A percentile compares a stretch with the other conserved stretches of the same genome.
phyloP scores from a whole-genome alignment of 129 eudicot species.

The Ambrosia trifida region DNA sequence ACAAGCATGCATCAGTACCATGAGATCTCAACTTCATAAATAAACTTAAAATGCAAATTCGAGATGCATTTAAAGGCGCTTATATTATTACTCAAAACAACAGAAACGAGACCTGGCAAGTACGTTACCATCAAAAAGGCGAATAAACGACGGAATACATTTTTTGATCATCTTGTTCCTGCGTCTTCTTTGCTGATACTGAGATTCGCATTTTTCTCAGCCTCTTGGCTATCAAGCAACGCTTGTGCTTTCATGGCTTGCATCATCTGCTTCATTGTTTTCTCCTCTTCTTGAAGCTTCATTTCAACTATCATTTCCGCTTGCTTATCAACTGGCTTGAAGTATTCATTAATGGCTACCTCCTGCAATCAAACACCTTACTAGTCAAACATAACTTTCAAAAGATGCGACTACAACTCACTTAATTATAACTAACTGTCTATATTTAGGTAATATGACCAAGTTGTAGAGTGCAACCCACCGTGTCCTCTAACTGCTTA shows the following conservation, averaged over 20 bases:
- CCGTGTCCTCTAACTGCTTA: conserved; percentile 83
- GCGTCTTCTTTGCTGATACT: conserved; percentile 19
- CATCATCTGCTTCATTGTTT: conserved; percentile 67
- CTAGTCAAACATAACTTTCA: not conserved
- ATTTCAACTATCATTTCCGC: conserved; percentile 65
- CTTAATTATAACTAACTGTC: not conserved
- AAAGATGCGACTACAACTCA: not conserved
- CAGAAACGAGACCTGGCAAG: not conserved
- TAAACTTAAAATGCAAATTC: not conserved
- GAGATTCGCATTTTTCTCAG: conserved; percentile 36
- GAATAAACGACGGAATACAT: not conserved
- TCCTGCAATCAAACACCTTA: conserved; percentile 49
- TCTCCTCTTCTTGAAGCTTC: conserved; percentile 82
- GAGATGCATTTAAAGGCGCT: not conserved
- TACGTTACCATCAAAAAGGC: conserved; percentile 10
- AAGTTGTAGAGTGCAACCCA: conserved; percentile 33
- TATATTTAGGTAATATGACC: not conserved
- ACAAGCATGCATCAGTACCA: conserved; percentile 1
- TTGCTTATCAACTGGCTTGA: conserved; percentile 81
- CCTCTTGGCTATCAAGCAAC: conserved; percentile 54
- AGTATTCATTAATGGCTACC: conserved; percentile 65
- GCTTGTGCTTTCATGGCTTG: conserved; percentile 68
- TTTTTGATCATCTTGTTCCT: not conserved
- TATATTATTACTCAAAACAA: conserved; percentile 3
- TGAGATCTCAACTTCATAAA: not conserved